Base-by-base conservation (phyloP, 2,329 filamentous ascomycete species). In the Mollisiaceae sp. region DNA sequence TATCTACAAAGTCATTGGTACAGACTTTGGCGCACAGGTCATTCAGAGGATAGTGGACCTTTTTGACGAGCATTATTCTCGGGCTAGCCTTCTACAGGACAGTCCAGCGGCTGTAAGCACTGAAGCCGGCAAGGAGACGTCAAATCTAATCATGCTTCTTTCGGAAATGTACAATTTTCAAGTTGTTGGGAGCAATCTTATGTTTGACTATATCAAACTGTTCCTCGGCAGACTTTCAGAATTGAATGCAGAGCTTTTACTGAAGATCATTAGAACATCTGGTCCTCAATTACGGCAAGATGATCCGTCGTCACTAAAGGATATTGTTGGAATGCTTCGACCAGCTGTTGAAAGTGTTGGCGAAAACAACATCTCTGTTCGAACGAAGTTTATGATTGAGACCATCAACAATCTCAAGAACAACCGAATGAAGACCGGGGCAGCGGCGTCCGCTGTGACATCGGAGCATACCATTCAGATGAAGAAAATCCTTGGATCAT, bases 301-400 rank as follows among this genome's bases (percentile, higher is more conserved):
- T 69, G 94, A 99, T 71, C 91, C 94, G 0, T 89, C 91, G 41
- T 84, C 94, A 0, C 81, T 99, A 59, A 97, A 97, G 76, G 92
- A 97, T 68, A 95, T 99, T 68, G 89, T 97, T 6, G 81, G 90
- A 12, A 83, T 93, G 59, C 85, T 98, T 65, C 91, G 92, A 69
- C 88, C 89, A 24, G 87, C 89, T 1, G 86, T 94, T 2, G 82
- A 86, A 0, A 88, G 87, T 66, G 81, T 85, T 41, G 91, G 91
- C 4, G 87, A 91, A 72, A 81, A 82, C 14, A 90, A 88, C 22
- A 81, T 97, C 35, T 94, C 93, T 1, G 91, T 94, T 11, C 89
- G 95, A 63, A 97, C 94, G 1, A 96, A 91, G 71, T 97, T 97
- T 79, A 98, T 98, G 94, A 91, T 99, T 60, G 94, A 98, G 74